Evolutionary conservation across 352 stramenopile genomes (phyloP), one percentile per base, ranked within the genome.

Genomic region (Peronosclerospora sorghi): DNA sequence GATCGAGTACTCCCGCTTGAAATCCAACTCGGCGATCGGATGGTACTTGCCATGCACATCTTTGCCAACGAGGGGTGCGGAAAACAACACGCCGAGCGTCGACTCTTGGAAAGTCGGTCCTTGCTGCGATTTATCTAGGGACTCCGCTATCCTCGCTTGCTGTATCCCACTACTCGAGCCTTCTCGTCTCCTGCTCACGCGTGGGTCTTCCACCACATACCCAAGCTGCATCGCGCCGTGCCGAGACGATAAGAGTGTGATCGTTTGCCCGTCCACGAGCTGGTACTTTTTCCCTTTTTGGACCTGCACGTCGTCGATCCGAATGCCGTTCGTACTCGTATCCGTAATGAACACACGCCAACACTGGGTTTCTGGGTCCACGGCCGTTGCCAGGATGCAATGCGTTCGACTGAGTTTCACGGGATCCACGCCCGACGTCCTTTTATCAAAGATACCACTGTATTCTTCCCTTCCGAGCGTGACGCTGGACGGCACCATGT

Each of bases 71-170:
- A 98, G 59, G 3, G 93, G 93, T 1, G 85, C 82, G 3, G 91
- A 95, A 50, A 98, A 97, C 19, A 98, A 52, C n/a, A 97, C 87
- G 13, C 84, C 86, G 6, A 97, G 75, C 7, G 76, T 92, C 40
- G 95, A 79, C 37, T 86, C 68, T 29, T 83, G 70, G 0, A 78
- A 45, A n/a, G 78, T 69, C 1, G 70, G 66, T 8, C 59, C 59
- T 15, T 73, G 57, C 45, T 83, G 70, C 0, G 70, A 82, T 14
- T 63, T 64, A 20, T 83, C 65, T 17, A 73, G 63, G 5, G 58
- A 76, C 6, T 81, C 61, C 0, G 48, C 40, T 1, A 54, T 18
- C 8, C 35, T 26, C 13, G 21, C 14, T 12, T 14, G 32, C 6
- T 54, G 46, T 15, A 48, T 54, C 28, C 14, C 57, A 30, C 26